Percentiles rank a stretch among this genome's conserved stretches.
Conservation (phyloP, 164 flowering plant genomes). For the Nelumbo lutea region DNA sequence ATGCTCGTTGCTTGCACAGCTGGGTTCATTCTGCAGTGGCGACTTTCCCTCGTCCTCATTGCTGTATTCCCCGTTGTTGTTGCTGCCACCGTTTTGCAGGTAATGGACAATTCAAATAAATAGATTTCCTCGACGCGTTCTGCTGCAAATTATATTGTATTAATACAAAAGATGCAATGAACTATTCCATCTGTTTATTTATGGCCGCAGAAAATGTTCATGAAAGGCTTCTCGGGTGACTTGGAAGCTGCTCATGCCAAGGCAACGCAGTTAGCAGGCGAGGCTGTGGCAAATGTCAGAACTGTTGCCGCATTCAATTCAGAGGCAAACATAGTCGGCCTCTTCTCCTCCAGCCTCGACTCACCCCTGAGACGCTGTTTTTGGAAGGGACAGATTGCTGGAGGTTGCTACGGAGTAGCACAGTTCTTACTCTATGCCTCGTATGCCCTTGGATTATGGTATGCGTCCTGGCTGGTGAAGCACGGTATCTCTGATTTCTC, state of each 20-base stretch:
- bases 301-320: conserved; percentile 98
- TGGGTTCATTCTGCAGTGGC: conserved; percentile 94
- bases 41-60: conserved; percentile 88
- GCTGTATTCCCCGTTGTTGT: conserved; percentile 97
- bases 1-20: conserved; percentile 95
- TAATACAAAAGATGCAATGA: too few relatives aligned
- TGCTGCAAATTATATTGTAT: background rate
- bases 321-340: conserved; percentile 66
- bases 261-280: conserved; percentile 95
- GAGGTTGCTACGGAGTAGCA: conserved; percentile 86
- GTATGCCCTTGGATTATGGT: conserved; percentile 94
- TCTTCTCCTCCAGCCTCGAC: conserved; percentile 61
- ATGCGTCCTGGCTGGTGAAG: conserved; percentile 95
- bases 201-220: conserved; percentile 81
- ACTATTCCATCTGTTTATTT: background rate
- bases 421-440: conserved; percentile 90
- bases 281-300: conserved; percentile 87
- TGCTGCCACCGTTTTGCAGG: conserved; percentile 97
- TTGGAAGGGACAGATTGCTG: conserved; percentile 98
- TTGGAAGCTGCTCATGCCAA: conserved; percentile 85
- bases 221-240: conserved; percentile 96
- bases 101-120: conserved; percentile 7
- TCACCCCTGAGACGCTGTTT: conserved; percentile 71
- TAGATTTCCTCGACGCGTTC: background rate
- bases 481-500: conserved; percentile 98